phyloP scores from a whole-genome alignment of 192 early-diverging fungal genomes.

The Pecoramyces ruminantium region DNA sequence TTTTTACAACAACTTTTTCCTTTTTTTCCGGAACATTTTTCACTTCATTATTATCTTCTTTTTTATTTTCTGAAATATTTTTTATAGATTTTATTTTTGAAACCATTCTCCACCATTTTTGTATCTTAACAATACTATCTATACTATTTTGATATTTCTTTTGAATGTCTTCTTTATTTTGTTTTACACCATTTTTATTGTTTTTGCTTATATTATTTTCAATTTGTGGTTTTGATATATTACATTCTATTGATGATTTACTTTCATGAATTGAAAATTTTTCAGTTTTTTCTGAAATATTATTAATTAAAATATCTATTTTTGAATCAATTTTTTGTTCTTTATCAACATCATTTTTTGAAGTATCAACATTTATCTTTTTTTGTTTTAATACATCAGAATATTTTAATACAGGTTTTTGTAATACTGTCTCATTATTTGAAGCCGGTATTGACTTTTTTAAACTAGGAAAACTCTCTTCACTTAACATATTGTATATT shows the following conservation, averaged over 20 bases:
- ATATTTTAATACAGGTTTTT: neutral
- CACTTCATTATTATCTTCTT: neutral
- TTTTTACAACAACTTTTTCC: neutral
- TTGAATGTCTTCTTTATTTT: neutral
- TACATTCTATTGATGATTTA: neutral
- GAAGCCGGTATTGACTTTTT: no score
- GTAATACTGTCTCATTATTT: neutral
- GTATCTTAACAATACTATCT: neutral
- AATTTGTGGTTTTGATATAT: neutral
- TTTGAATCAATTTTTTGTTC: neutral
- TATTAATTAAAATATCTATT: neutral
- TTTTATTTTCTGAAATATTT: neutral
- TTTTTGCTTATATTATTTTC: neutral
- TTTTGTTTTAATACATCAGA: neutral
- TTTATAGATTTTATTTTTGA: neutral
- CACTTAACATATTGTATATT: no score
- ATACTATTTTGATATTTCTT: neutral
- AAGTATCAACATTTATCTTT: neutral
- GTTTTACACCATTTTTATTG: neutral
- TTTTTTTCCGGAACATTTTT: neutral
- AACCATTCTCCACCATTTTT: neutral
- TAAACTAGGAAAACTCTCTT: no score
- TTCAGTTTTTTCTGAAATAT: neutral
- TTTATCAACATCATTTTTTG: neutral
- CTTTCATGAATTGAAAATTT: neutral